Evolutionary conservation across 225 moss, liverwort and hornwort species (phyloP).

Genomic region (Bryoerythrophyllum caledonicum): DNA sequence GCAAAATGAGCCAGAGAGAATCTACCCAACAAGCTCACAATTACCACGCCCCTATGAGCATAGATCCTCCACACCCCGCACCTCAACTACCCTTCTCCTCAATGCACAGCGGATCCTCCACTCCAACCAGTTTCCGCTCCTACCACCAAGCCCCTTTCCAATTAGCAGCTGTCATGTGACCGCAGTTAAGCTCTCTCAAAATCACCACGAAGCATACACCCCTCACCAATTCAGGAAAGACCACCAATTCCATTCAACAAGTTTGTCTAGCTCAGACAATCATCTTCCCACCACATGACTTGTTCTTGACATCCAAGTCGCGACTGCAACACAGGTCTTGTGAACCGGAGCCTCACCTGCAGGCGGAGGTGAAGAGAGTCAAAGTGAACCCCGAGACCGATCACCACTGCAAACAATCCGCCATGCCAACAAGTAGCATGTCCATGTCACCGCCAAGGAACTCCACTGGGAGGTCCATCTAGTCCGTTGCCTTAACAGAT

Average conservation of each 20-base stretch:
- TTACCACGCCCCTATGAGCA: too few species aligned
- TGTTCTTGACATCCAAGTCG: background rate
- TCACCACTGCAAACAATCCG: background rate
- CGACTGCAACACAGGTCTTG: background rate
- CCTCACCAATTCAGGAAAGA: background rate
- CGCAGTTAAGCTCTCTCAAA: too few species aligned
- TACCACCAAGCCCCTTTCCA: too few species aligned
- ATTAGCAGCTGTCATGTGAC: background rate
- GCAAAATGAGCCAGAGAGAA: background rate
- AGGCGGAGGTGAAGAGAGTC: too few species aligned
- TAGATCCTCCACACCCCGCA: background rate
- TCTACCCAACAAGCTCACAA: background rate
- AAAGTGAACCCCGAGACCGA: too few species aligned
- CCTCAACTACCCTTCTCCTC: background rate
- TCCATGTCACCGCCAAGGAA: background rate
- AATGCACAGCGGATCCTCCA: background rate
- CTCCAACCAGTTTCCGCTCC: background rate
- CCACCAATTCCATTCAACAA: too few species aligned
- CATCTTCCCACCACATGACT: background rate
- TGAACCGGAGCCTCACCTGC: background rate
- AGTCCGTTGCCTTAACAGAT: background rate
- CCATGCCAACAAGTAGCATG: background rate
- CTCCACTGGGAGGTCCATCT: background rate
- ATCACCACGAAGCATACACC: too few species aligned
- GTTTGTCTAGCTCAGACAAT: too few species aligned